These are phyloP conservation scores for Nelumbo lutea DNA, from an alignment of 164 flowering plant genomes.

Conservation along the genomic window DNA sequence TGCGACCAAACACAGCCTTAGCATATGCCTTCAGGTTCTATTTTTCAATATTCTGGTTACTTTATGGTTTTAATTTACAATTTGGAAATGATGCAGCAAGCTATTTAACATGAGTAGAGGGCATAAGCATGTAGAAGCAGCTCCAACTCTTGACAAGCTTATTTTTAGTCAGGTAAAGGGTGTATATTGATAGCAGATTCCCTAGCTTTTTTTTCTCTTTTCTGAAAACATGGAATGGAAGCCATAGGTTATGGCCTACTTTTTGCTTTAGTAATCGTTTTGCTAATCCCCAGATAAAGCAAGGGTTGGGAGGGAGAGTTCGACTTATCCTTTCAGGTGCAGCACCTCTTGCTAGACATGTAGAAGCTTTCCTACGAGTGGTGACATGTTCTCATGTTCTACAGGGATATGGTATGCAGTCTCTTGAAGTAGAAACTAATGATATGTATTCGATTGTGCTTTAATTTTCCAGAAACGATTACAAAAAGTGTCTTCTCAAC, in stretches of 20 bases:
- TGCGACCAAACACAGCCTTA: too few species aligned
- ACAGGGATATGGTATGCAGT: slow-evolving; percentile 88
- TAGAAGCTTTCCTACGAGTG: slow-evolving; percentile 78
- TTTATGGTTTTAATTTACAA: slow-evolving; percentile 1
- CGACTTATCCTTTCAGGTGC: slow-evolving; percentile 93
- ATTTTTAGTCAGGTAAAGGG: slow-evolving; percentile 72
- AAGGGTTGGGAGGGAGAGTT: slow-evolving; percentile 88
- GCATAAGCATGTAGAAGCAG: slow-evolving; percentile 52
- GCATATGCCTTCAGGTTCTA: too few species aligned
- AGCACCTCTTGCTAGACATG: slow-evolving; percentile 84
- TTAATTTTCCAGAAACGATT: too few species aligned
- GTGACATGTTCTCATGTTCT: slow-evolving; percentile 91
- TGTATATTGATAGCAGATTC: neutral
- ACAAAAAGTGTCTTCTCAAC: too few species aligned
- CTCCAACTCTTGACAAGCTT: slow-evolving; percentile 72
- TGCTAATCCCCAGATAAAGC: slow-evolving; percentile 53
- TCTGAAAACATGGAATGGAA: too few species aligned
- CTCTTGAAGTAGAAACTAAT: neutral
- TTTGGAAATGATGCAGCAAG: slow-evolving; percentile 58
- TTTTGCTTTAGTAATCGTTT: neutral
- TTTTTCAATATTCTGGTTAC: neutral
- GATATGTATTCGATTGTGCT: too few species aligned
- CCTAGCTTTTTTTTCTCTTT: neutral
- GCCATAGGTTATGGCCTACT: neutral
- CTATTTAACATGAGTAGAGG: slow-evolving; percentile 59